These are phyloP conservation scores for Colletotrichum salicis DNA, from an alignment of 2,329 filamentous ascomycete genomes.

Conservation along the genomic window DNA sequence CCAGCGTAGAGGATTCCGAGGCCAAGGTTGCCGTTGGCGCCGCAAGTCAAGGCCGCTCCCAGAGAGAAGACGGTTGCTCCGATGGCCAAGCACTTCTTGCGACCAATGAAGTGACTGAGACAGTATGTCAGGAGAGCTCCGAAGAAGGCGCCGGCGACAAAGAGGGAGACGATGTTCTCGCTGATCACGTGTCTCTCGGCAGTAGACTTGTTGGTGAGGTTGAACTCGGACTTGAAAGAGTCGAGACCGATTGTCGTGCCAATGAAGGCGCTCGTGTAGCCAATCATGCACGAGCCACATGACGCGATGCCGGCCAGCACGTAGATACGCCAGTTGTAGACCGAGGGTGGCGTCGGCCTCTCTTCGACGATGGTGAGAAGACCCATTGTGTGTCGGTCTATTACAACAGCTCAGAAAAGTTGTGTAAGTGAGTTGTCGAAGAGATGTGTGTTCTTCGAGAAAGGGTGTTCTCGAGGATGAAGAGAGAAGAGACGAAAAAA, in stretches of 20 bases:
- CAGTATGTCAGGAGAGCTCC: constrained; percentile 70
- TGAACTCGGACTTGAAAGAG: constrained; percentile 71
- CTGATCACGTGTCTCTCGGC: constrained; percentile 61
- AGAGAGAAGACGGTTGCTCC: constrained; percentile 47
- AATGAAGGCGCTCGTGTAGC: constrained; percentile 69
- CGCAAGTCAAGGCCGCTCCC: constrained; percentile 63
- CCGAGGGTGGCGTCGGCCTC: constrained; percentile 47
- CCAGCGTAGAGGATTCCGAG: constrained; percentile 57
- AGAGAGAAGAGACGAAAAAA: neutral
- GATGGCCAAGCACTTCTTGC: constrained; percentile 60
- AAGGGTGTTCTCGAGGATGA: neutral
- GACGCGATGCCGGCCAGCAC: constrained; percentile 48
- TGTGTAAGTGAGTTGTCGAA: neutral
- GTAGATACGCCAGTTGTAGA: constrained; percentile 51
- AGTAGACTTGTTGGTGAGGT: constrained; percentile 56
- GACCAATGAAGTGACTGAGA: constrained; percentile 67
- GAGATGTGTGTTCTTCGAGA: neutral
- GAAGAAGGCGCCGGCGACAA: constrained; percentile 78
- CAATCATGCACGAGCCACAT: constrained; percentile 53
- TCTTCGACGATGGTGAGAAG: constrained; percentile 49
- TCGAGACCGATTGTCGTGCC: constrained; percentile 71
- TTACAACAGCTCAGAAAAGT: too few species aligned
- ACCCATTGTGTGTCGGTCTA: constrained; percentile 36
- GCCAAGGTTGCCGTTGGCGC: constrained; percentile 64
- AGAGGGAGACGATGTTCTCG: constrained; percentile 73